Conservation (phyloP, 371 early-diverging fungal species). For the Funneliformis caledonium region DNA sequence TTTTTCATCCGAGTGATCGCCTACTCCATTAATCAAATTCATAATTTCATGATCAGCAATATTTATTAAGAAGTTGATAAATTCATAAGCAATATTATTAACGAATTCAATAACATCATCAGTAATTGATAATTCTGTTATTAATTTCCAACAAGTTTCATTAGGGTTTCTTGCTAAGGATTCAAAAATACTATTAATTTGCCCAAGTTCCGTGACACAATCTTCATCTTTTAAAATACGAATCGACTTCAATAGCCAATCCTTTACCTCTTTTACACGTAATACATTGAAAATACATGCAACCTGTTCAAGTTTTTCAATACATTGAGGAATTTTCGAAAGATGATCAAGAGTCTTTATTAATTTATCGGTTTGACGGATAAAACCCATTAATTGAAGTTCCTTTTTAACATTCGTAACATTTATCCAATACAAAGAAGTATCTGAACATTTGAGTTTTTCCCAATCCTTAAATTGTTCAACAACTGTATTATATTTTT, state of each 20-base stretch:
- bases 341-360: neutral
- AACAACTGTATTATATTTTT: neutral
- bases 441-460: conserved; percentile 11
- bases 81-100: no score
- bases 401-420: conserved; percentile 19
- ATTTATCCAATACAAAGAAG: conserved; percentile 14
- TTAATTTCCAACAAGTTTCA: conserved; percentile 29
- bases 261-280: neutral
- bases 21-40: conserved; percentile 37
- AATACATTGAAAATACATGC: conserved; percentile 12
- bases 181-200: neutral
- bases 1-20: conserved; percentile 29
- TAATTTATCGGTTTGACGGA: neutral
- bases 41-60: conserved; percentile 26
- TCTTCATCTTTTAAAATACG: neutral
- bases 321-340: neutral
- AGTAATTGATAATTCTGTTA: conserved; percentile 10
- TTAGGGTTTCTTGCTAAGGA: neutral
- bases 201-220: neutral
- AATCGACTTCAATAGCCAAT: neutral
- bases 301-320: conserved; percentile 1
- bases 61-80: neutral
- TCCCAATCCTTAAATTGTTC: conserved; percentile 8
- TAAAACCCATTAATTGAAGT: conserved; percentile 1
- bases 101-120: neutral